A percentile compares a stretch with the other conserved stretches of the same genome.
phyloP scores from a whole-genome alignment of 2,329 filamentous ascomycete genomes.

The Acarospora socialis region DNA sequence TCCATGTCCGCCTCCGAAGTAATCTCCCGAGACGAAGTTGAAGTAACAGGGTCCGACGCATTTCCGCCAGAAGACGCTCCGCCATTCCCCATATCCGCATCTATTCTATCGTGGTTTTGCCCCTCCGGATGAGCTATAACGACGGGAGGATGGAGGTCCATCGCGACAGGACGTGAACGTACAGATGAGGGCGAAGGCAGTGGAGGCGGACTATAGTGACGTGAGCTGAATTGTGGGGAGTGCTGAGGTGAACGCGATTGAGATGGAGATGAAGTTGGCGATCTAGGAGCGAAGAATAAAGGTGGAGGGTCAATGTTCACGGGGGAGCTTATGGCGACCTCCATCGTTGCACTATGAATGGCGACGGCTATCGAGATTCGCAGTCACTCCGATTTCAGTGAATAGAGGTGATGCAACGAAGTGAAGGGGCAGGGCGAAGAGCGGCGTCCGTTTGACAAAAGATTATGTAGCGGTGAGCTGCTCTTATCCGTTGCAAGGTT shows the following conservation, averaged over 20 bases:
- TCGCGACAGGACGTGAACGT: neutral
- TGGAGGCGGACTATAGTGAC: neutral
- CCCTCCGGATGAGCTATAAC: slow-evolving; percentile 3
- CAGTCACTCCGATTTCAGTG: too few relatives aligned
- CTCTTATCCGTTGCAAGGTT: too few relatives aligned
- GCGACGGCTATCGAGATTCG: too few relatives aligned
- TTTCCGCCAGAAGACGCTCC: neutral
- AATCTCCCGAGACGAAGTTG: neutral
- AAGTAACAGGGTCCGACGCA: neutral
- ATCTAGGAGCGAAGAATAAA: neutral
- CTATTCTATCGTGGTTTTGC: slow-evolving; percentile 14
- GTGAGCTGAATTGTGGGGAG: neutral
- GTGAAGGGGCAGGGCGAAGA: too few relatives aligned
- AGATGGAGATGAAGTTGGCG: neutral
- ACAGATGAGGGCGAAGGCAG: neutral
- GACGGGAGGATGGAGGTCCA: neutral
- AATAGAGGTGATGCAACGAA: too few relatives aligned
- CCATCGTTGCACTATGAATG: too few relatives aligned
- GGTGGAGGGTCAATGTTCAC: neutral
- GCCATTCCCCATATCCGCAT: neutral
- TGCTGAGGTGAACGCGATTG: neutral
- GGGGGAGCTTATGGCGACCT: neutral
- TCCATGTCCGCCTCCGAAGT: neutral
- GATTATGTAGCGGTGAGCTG: too few relatives aligned
- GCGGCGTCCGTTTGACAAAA: too few relatives aligned